These are phyloP conservation scores for Mortierella sp. DNA, from an alignment of 371 early-diverging fungal species.

Conservation along the genomic window DNA sequence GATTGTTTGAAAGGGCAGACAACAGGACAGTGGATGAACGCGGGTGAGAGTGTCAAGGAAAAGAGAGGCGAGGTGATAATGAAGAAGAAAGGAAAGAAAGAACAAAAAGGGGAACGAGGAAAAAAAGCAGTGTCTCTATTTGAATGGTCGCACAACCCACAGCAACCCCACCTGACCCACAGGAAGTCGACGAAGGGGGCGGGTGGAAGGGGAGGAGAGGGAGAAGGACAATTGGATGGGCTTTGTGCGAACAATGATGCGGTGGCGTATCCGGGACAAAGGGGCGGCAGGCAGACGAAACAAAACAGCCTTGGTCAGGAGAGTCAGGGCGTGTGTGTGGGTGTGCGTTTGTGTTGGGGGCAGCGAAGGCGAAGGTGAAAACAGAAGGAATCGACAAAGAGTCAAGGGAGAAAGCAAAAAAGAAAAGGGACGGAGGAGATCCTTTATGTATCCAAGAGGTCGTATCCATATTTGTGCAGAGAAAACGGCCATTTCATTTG, in stretches of 20 bases:
- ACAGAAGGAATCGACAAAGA: too few relatives aligned
- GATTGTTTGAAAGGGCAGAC: background rate
- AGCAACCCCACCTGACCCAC: background rate
- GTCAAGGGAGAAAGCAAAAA: background rate
- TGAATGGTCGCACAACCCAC: background rate
- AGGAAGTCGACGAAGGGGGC: too few relatives aligned
- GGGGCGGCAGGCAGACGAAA: background rate
- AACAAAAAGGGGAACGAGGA: background rate
- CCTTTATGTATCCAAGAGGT: background rate
- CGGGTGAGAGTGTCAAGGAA: background rate
- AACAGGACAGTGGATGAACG: background rate
- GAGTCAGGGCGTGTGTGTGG: background rate
- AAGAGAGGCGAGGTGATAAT: background rate
- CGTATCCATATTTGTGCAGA: background rate
- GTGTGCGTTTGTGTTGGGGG: background rate
- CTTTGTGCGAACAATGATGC: background rate
- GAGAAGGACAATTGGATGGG: background rate
- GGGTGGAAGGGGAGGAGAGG: background rate
- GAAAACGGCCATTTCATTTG: background rate
- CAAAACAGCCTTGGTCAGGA: background rate
- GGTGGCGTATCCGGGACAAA: conserved; percentile 2
- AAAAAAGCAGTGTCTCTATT: background rate
- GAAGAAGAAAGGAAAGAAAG: background rate
- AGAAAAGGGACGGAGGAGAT: background rate
- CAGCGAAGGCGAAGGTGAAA: background rate